Evolutionary conservation across 2,329 filamentous ascomycete species (phyloP).

Genomic region (Didymella glomerata): DNA sequence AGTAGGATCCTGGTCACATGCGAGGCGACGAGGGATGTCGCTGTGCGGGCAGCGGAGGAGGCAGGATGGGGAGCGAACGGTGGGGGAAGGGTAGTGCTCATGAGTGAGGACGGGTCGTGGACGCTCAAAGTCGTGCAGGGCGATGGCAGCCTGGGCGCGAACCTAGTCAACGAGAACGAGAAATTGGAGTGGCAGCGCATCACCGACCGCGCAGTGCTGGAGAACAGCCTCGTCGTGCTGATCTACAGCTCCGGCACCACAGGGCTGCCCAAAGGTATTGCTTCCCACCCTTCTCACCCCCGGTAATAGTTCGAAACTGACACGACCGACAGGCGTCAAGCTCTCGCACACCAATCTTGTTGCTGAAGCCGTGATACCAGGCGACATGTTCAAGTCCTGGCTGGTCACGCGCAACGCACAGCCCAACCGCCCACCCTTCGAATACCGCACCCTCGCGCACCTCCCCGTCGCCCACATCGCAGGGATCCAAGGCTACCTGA

Average conservation of each 20-base stretch:
- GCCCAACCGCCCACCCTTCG: conserved; percentile 33
- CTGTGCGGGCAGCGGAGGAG: conserved; percentile 60
- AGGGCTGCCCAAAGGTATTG: conserved; percentile 55
- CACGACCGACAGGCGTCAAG: conserved; percentile 45
- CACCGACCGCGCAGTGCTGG: conserved; percentile 59
- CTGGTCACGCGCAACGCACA: conserved; percentile 26
- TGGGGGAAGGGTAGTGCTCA: conserved; percentile 59
- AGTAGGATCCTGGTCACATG: conserved; percentile 58
- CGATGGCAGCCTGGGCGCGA: conserved; percentile 31
- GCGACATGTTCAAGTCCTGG: conserved; percentile 44
- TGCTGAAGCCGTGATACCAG: conserved; percentile 49
- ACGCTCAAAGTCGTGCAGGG: conserved; percentile 44
- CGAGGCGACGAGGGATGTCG: conserved; percentile 58
- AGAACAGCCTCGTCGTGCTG: conserved; percentile 55
- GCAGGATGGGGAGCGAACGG: conserved; percentile 51
- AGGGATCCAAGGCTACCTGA: conserved; percentile 58
- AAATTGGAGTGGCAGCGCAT: conserved; percentile 63
- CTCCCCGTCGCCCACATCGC: conserved; percentile 59
- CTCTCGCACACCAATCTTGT: conserved; percentile 57
- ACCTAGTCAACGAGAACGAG: conserved; percentile 51
- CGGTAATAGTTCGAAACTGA: not conserved
- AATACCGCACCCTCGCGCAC: conserved; percentile 56
- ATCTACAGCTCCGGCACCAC: conserved; percentile 61
- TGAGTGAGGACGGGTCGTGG: conserved; percentile 56
- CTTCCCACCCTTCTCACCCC: not conserved